Base-by-base conservation (phyloP, 768 basidiomycete genomes). In the Termitomyces eurrhizus region DNA sequence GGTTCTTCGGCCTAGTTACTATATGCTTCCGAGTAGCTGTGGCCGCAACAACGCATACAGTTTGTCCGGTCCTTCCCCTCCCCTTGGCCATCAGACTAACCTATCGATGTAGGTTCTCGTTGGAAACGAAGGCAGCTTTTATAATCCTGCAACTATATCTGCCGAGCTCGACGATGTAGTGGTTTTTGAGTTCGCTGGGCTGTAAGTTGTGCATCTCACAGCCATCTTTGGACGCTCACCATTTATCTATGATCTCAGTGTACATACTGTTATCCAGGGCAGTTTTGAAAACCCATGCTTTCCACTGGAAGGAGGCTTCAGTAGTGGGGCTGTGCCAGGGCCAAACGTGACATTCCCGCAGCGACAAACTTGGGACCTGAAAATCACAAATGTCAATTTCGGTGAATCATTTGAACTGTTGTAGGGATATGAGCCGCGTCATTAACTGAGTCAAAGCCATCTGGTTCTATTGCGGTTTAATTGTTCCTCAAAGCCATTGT, bases 261-360 rank as follows among this genome's bases (percentile, higher is more conserved):
- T 62, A 21, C 80, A 82, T 64, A 72, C 75, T 11, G 75, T 79
- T 7, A 76, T 79, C 0, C 78, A 82, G 62, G 71, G 70, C 50
- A 59, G 66, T 1, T 73, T 74, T 57, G 69, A 72, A 0, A 58
- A 66, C 12, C 80, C 81, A 2, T 82, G 81, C 62, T 48, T 69
- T 37, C 73, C 72, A 13, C 68, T 78, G 12, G 56, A 61, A 0
- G 77, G 77, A 3, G 79, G 79, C 4, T 80, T 84, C 67, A 71
- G 75, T 49, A 75, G 70, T 56, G 76, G 77, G 0, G 56, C 74
- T 11, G 65, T 65, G 1, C 70, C 70, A 5, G 46, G 64, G 26
- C 66, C 68, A 1, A 67, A 71, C 53, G 58, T 63, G 48, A 55
- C 67, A 36, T 56, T 11, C 0, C 63, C 68, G 1, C 32, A 66